Evolutionary conservation across 169 alveolate species (phyloP), one percentile per base, ranked within the genome.

Genomic region (Plasmodium gallinaceum): DNA sequence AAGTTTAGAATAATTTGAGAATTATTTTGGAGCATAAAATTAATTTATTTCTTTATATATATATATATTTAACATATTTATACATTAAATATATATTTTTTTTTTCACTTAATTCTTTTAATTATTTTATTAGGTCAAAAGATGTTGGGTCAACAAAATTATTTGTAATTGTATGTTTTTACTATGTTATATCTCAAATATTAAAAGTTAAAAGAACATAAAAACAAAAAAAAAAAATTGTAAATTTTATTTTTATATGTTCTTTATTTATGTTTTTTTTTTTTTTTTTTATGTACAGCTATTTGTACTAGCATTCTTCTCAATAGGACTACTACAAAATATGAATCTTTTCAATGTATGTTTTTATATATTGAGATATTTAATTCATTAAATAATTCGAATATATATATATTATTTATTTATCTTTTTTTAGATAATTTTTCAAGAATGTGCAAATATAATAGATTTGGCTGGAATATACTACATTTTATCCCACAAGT

Each of bases 311-410:
- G 89, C 89, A 24, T 76, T 76, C 7, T 66, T 64, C 39, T 76
- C 89, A 32, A 76, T 76, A 39, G 89, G 89, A 37, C 89, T 76
- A 22, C 43, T 76, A 9, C 89, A 76, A 9, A 76, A 52, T 46
- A 64, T 76, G 89, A 78, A 64, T 52, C 66, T 78, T 65, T 78
- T 78, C 64, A 78, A 78, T 43, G 89, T 78, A 78, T 7, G 32
- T 6, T 14, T 43, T 5, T 20, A 26, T 45, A 57, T 7, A 48
- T 45, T 7, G 12, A 52, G 14, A 42, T 0, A 74, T 10, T 51
- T 43, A 18, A 8, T 42, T 62, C 9, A 16, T 16, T 26, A 58
- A 12, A 60, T 37, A n/a, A n/a, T n/a, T n/a, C n/a, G n/a, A n/a
- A 32, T 66, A 39, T 7, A 74, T 39, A 48, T 60, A 7, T 51